Evolutionary conservation across 202 grass and related monocot species (phyloP).

Genomic region (Schoenoplectus triqueter): DNA sequence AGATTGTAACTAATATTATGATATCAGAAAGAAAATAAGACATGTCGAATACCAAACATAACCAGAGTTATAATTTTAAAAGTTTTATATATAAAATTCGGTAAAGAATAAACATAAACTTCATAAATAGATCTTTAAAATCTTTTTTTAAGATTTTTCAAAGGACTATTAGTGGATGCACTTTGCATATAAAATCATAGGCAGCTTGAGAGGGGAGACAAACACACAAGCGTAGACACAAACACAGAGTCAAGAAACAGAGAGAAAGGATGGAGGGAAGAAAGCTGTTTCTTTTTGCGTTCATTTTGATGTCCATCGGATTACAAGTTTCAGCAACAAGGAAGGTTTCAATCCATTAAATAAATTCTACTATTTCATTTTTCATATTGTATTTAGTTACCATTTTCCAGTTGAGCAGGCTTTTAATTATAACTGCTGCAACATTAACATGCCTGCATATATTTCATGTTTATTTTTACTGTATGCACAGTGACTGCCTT

Average conservation of each 20-base stretch:
- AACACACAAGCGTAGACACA: neutral
- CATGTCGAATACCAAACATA: neutral
- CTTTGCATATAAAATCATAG: slow-evolving; percentile 1
- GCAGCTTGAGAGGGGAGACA: neutral
- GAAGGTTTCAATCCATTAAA: neutral
- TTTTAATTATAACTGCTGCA: neutral
- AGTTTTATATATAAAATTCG: too few relatives aligned
- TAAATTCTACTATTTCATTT: too few relatives aligned
- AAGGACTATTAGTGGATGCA: slow-evolving; percentile 5
- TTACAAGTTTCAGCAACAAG: slow-evolving; percentile 17
- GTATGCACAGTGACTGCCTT: too few relatives aligned
- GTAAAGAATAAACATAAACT: too few relatives aligned
- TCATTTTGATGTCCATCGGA: neutral
- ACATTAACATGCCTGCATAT: neutral
- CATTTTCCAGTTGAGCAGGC: neutral
- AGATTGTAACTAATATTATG: neutral
- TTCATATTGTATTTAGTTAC: neutral
- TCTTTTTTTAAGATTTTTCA: neutral
- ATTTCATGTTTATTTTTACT: neutral
- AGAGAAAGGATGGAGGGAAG: slow-evolving; percentile 15
- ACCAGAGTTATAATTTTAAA: neutral
- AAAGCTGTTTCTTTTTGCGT: neutral
- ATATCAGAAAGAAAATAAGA: neutral
- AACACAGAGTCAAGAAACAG: neutral
- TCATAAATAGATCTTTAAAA: too few relatives aligned